Base-by-base conservation (phyloP, 2,329 filamentous ascomycete species). In the Aspergillus clavatus region DNA sequence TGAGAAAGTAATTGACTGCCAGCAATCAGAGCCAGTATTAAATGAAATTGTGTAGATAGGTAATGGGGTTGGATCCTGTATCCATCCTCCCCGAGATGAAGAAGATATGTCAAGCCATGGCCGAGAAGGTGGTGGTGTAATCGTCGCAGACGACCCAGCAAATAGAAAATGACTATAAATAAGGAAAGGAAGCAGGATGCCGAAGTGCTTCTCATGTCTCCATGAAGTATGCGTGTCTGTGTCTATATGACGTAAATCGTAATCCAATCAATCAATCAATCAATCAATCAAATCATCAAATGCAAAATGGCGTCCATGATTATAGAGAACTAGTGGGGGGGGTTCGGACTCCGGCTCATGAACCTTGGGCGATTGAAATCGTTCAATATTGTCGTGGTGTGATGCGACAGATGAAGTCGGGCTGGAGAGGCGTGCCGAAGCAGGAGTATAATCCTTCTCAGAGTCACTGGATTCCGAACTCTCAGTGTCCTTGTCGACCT, bases 201-300 rank as follows among this genome's bases (percentile, higher is more conserved):
- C 28, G 35, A 26, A 24, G 12, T 8, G 38, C 23, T 24, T 24
- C 23, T 24, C 23, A 24, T 24, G 23, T 21, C 37, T 27, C 23
- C 23, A 23, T 11, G 14, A 24, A 39, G 31, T 38, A 40, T 45
- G 42, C 45, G n/a, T n/a, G n/a, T n/a, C n/a, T 8, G 41, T 40
- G 39, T 50, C 48, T 50, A 50, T 47, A 47, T 50, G 48, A 21
- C 48, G 47, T 50, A 44, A 50, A 38, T 50, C 48, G 28, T 50
- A 43, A 47, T n/a, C 28, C 24, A 22, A 26, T 28, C 22, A 23
- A 29, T 26, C n/a, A n/a, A n/a, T n/a, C n/a, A n/a, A n/a, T n/a
- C n/a, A n/a, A n/a, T n/a, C n/a, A n/a, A n/a, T 16, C 37, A 10
- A 45, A 26, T 47, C 33, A 40, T 36, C 38, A 47, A n/a, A 47